Conservation (phyloP, 768 basidiomycete genomes). For the Leccinum fibrillosum region DNA sequence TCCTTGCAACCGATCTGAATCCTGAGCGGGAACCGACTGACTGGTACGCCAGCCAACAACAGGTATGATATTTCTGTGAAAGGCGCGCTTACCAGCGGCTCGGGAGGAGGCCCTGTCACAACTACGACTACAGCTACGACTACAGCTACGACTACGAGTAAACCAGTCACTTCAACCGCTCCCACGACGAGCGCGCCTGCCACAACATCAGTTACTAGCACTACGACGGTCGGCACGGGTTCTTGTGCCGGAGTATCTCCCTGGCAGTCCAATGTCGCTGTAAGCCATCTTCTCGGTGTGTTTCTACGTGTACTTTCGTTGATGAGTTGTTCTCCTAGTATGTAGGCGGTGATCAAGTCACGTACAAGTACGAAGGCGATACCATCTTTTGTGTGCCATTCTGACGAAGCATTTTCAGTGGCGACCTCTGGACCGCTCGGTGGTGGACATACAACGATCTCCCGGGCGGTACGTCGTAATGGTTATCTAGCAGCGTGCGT, state of each 20-base stretch:
- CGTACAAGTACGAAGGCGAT: conserved; percentile 35
- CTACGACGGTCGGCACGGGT: conserved; percentile 12
- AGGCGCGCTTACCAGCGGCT: conserved; percentile 47
- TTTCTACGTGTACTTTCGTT: not conserved
- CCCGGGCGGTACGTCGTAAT: conserved; percentile 28
- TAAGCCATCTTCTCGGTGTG: conserved; percentile 21
- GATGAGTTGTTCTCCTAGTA: conserved; percentile 33
- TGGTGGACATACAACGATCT: conserved; percentile 46
- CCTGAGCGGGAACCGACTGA: not conserved
- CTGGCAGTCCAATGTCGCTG: conserved; percentile 41
- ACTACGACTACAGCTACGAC: conserved; percentile 8
- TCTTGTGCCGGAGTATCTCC: conserved; percentile 42
- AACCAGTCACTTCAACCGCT: conserved; percentile 20
- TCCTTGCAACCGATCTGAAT: not conserved
- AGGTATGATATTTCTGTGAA: conserved; percentile 63
- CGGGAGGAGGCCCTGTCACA: conserved; percentile 18
- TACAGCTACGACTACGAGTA: conserved; percentile 10
- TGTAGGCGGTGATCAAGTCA: conserved; percentile 40
- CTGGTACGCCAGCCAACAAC: conserved; percentile 42
- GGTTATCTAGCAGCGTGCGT: not conserved
- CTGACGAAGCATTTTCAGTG: conserved; percentile 26
- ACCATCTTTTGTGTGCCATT: not conserved
- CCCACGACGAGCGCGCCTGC: conserved; percentile 7
- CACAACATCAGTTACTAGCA: conserved; percentile 6
- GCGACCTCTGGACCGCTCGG: conserved; percentile 47